Conservation (phyloP, 306 rosid genomes). For the Acacia confusa region DNA sequence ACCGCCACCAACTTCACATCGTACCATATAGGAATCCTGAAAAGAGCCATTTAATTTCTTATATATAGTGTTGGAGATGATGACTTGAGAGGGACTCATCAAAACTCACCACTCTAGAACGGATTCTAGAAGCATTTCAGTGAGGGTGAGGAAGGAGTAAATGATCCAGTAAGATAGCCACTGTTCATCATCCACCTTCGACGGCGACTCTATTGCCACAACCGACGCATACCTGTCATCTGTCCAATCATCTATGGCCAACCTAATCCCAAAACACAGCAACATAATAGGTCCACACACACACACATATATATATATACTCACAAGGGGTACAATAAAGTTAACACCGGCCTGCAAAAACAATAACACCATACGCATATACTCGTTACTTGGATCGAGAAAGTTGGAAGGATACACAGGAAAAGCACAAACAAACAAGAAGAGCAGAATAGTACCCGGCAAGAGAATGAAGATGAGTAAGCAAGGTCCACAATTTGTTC, state of each 20-base stretch:
- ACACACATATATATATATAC: neutral
- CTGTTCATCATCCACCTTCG: slow-evolving; percentile 79
- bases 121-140: slow-evolving; percentile 73
- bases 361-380: neutral
- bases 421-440: neutral
- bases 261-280: neutral
- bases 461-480: slow-evolving; percentile 68
- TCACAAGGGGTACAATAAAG: slow-evolving; percentile 86
- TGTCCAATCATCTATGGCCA: no score
- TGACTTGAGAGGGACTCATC: no score
- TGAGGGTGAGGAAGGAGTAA: slow-evolving; percentile 85
- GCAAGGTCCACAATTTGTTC: slow-evolving; percentile 71
- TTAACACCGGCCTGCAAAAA: slow-evolving; percentile 69
- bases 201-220: slow-evolving; percentile 77
- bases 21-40: slow-evolving; percentile 90
- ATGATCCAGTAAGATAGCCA: slow-evolving; percentile 97
- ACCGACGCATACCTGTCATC: slow-evolving; percentile 79
- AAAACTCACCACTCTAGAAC: slow-evolving; percentile 51
- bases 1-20: slow-evolving; percentile 74
- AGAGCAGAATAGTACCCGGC: slow-evolving; percentile 57
- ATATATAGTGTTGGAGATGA: no score
- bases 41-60: no score
- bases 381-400: neutral
- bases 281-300: neutral
- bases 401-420: neutral